These are phyloP conservation scores for Ampelomyces quisqualis DNA, from an alignment of 2,329 filamentous ascomycete genomes.

Conservation along the genomic window DNA sequence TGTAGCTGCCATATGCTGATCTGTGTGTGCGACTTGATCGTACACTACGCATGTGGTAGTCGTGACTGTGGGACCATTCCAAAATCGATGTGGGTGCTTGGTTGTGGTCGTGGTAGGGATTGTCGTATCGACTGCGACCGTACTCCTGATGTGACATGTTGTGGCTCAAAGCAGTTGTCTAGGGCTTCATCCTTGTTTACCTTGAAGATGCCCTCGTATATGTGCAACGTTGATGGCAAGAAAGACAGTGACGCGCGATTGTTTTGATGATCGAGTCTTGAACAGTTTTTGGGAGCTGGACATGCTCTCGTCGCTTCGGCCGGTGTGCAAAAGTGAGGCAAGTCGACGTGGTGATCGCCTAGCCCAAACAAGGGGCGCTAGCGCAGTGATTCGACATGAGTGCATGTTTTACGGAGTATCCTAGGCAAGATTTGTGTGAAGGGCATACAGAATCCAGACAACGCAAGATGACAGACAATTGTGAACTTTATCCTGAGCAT, in stretches of 20 bases:
- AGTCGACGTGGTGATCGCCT: slow-evolving; percentile 11
- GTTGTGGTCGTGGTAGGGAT: neutral
- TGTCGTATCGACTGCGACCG: neutral
- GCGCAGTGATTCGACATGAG: too few relatives aligned
- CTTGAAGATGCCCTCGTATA: neutral
- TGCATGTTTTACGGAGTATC: too few relatives aligned
- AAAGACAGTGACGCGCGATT: neutral
- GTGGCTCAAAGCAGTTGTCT: too few relatives aligned
- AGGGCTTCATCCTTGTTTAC: neutral
- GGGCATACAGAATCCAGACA: too few relatives aligned
- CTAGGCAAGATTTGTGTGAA: too few relatives aligned
- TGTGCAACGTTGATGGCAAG: neutral
- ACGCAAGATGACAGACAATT: too few relatives aligned
- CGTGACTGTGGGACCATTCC: too few relatives aligned
- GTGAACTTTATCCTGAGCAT: too few relatives aligned
- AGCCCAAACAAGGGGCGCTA: slow-evolving; percentile 4
- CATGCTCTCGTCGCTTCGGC: neutral
- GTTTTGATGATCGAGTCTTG: neutral
- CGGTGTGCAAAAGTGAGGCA: slow-evolving; percentile 3
- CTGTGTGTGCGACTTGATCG: too few relatives aligned
- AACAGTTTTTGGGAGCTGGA: neutral
- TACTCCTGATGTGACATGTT: neutral
- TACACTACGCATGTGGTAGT: too few relatives aligned
- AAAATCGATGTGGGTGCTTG: too few relatives aligned
- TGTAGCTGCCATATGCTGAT: slow-evolving; percentile 6